These are phyloP conservation scores for Rugosomyces carneus DNA, from an alignment of 1,284 basidiomycete species.

Conservation along the genomic window DNA sequence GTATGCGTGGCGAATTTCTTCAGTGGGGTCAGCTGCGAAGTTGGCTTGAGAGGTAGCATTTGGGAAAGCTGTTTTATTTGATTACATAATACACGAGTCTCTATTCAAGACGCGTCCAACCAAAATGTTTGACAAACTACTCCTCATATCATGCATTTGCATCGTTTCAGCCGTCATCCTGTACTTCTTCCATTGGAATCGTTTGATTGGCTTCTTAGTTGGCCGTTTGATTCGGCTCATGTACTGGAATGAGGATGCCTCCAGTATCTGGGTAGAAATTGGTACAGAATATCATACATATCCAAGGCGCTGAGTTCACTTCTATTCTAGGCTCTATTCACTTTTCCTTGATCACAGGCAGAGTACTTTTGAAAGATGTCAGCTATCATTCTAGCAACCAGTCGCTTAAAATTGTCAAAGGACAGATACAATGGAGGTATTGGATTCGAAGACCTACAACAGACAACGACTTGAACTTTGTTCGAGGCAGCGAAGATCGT, in stretches of 20 bases:
- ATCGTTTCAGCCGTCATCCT: conserved; percentile 66
- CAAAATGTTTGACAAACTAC: conserved; percentile 48
- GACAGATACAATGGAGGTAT: conserved; percentile 85
- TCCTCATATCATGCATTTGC: conserved; percentile 69
- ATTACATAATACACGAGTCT: neutral
- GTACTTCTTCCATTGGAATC: conserved; percentile 90
- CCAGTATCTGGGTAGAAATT: conserved; percentile 73
- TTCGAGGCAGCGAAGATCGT: conserved; percentile 50
- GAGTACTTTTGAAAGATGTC: conserved; percentile 82
- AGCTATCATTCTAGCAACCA: conserved; percentile 89
- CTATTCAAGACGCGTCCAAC: neutral
- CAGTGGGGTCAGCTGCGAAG: conserved; percentile 40
- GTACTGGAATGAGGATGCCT: conserved; percentile 66
- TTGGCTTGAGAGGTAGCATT: conserved; percentile 20
- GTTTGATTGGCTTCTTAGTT: conserved; percentile 66
- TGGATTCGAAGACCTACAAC: conserved; percentile 76
- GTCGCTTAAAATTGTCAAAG: conserved; percentile 76
- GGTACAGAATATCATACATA: conserved; percentile 36
- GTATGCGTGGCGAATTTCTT: conserved; percentile 60
- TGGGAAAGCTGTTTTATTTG: neutral
- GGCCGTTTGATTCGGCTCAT: conserved; percentile 53
- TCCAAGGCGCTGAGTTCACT: conserved; percentile 2
- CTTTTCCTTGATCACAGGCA: conserved; percentile 81
- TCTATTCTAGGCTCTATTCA: conserved; percentile 72
- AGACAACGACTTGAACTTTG: conserved; percentile 57